Percentiles rank a stretch among this genome's conserved stretches.
Conservation (phyloP, 768 basidiomycete genomes). For the Nidula microcarpa region DNA sequence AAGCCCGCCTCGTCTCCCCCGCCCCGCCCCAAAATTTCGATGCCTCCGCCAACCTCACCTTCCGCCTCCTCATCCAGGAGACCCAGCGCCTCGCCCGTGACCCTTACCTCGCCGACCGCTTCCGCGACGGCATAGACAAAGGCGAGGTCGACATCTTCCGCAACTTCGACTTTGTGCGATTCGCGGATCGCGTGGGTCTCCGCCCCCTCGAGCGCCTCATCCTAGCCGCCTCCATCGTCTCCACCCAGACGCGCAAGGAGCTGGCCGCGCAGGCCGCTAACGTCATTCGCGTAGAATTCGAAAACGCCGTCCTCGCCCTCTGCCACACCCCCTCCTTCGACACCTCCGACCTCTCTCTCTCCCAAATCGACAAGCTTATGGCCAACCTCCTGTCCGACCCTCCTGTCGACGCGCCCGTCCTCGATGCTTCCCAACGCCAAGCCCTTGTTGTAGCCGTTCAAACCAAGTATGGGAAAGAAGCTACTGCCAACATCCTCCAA, state of each 20-base stretch:
- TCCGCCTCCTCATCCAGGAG: slow-evolving; percentile 84
- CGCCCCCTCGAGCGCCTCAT: slow-evolving; percentile 78
- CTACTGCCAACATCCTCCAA: slow-evolving; percentile 68
- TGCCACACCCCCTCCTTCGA: slow-evolving; percentile 83
- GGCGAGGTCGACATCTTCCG: slow-evolving; percentile 83
- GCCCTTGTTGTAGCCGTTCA: slow-evolving; percentile 72
- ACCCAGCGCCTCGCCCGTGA: slow-evolving; percentile 86
- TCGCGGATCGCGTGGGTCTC: slow-evolving; percentile 77
- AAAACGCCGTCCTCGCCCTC: slow-evolving; percentile 70
- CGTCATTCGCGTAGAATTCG: slow-evolving; percentile 75
- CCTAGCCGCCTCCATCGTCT: slow-evolving; percentile 70
- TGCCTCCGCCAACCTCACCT: slow-evolving; percentile 73
- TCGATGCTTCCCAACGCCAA: slow-evolving; percentile 73
- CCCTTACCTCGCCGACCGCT: slow-evolving; percentile 86
- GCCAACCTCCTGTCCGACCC: slow-evolving; percentile 74
- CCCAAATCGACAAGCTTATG: slow-evolving; percentile 76
- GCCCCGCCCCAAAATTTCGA: slow-evolving; percentile 66
- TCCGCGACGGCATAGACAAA: slow-evolving; percentile 86
- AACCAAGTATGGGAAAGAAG: slow-evolving; percentile 78
- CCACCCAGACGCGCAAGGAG: slow-evolving; percentile 53
- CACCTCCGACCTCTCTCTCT: slow-evolving; percentile 70
- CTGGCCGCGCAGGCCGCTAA: slow-evolving; percentile 60
- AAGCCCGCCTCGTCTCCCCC: slow-evolving; percentile 60
- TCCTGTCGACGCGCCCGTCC: slow-evolving; percentile 62
- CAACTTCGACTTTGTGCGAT: slow-evolving; percentile 79